Percentiles rank a stretch among this genome's conserved stretches.
phyloP scores from a whole-genome alignment of 2,329 filamentous ascomycete species.

The Coleophoma cylindrospora region DNA sequence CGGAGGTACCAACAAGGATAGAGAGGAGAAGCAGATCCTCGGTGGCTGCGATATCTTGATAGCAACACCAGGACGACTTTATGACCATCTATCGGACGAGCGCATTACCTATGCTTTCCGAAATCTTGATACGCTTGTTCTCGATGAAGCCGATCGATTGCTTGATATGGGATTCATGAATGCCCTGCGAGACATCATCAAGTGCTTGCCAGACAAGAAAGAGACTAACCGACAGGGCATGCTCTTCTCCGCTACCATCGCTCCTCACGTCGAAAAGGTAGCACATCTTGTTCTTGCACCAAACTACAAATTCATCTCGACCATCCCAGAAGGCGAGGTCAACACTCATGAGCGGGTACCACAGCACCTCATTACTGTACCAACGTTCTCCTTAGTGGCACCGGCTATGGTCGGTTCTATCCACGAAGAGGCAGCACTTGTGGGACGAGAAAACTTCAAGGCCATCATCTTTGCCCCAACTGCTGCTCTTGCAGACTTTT shows the following conservation, averaged over 20 bases:
- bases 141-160: slow-evolving; percentile 98
- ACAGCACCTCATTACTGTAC: slow-evolving; percentile 66
- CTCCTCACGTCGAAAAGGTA: slow-evolving; percentile 73
- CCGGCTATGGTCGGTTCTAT: slow-evolving; percentile 75
- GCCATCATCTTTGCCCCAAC: slow-evolving; percentile 91
- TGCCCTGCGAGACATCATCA: slow-evolving; percentile 58
- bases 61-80: slow-evolving; percentile 80
- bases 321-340: slow-evolving; percentile 74
- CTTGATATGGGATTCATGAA: slow-evolving; percentile 84
- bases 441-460: slow-evolving; percentile 63
- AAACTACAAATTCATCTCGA: slow-evolving; percentile 85
- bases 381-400: slow-evolving; percentile 69
- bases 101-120: slow-evolving; percentile 21
- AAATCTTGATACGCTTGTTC: slow-evolving; percentile 84
- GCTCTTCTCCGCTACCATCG: slow-evolving; percentile 93
- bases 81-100: slow-evolving; percentile 67
- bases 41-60: slow-evolving; percentile 83
- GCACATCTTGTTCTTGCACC: slow-evolving; percentile 73
- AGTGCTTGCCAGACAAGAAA: slow-evolving; percentile 54
- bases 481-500: slow-evolving; percentile 66
- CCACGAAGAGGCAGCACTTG: slow-evolving; percentile 48
- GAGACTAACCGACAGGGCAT: slow-evolving; percentile 42
- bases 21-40: slow-evolving; percentile 64
- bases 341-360: slow-evolving; percentile 83
- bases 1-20: slow-evolving; percentile 76